Evolutionary conservation across 768 basidiomycete species (phyloP).

Genomic region (Trichaptum fuscoviolaceum): DNA sequence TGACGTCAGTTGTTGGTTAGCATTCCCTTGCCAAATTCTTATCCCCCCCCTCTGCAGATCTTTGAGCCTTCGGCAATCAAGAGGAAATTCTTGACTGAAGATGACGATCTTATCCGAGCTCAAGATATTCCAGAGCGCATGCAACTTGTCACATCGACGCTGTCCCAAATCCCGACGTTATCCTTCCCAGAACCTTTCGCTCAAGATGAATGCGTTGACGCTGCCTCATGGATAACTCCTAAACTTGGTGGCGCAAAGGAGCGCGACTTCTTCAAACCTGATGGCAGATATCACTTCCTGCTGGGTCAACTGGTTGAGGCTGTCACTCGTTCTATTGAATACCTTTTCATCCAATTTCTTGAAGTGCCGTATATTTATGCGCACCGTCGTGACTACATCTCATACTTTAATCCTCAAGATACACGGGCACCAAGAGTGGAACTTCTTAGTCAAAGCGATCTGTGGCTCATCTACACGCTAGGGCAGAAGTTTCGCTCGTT

Average conservation of each 20-base stretch:
- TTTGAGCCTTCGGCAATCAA: constrained; percentile 98
- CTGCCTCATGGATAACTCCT: constrained; percentile 84
- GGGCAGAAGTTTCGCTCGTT: constrained; percentile 89
- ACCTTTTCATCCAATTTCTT: constrained; percentile 80
- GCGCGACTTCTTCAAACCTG: constrained; percentile 64
- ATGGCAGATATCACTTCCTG: constrained; percentile 55
- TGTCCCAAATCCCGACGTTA: constrained; percentile 61
- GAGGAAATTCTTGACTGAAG: constrained; percentile 82
- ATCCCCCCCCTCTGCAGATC: constrained; percentile 48
- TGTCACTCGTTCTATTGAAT: constrained; percentile 72
- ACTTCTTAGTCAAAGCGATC: constrained; percentile 70
- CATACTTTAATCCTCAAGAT: constrained; percentile 68
- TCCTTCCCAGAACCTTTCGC: constrained; percentile 59
- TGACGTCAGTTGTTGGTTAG: constrained; percentile 51
- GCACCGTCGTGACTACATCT: constrained; percentile 88
- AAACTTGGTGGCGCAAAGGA: constrained; percentile 69
- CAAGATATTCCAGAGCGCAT: constrained; percentile 94
- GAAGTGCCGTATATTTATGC: constrained; percentile 96
- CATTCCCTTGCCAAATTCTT: constrained; percentile 11
- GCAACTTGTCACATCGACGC: constrained; percentile 82
- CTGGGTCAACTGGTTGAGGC: constrained; percentile 69
- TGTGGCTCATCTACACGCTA: constrained; percentile 89
- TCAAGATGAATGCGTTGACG: constrained; percentile 69
- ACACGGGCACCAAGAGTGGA: constrained; percentile 51
- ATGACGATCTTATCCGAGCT: constrained; percentile 87